Evolutionary conservation across 73 alveolate genomes (phyloP).

Genomic region (Urostyla sp.): DNA sequence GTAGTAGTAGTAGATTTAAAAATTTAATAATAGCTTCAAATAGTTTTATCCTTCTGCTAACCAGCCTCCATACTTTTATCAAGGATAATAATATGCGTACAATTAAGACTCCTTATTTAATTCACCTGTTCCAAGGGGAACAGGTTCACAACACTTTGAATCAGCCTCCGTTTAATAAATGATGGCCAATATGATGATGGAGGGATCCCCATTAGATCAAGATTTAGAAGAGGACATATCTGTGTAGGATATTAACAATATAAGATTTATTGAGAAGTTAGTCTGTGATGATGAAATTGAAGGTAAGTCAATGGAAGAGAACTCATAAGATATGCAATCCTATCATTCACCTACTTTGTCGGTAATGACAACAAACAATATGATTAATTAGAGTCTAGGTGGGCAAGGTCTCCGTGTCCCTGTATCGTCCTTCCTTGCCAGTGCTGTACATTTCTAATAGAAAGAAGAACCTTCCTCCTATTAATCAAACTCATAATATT

Average conservation of each 20-base stretch:
- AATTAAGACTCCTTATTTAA: conserved; percentile 13
- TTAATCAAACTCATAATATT: not conserved
- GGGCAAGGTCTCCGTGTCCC: conserved; percentile 42
- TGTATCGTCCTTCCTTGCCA: conserved; percentile 20
- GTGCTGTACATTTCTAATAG: not conserved
- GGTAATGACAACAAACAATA: conserved; percentile 8
- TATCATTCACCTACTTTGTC: conserved; percentile 7
- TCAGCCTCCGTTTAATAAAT: too few relatives aligned
- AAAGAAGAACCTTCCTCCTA: not conserved
- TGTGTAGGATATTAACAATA: not conserved
- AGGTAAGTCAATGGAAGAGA: conserved; percentile 26
- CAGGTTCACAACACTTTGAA: conserved; percentile 11
- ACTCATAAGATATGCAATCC: not conserved
- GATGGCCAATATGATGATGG: conserved; percentile 10
- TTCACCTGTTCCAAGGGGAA: conserved; percentile 50
- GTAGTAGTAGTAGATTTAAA: too few relatives aligned
- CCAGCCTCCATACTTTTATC: too few relatives aligned
- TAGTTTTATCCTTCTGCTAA: too few relatives aligned
- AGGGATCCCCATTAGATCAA: conserved; percentile 28
- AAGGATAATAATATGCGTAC: too few relatives aligned
- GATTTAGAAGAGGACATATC: conserved; percentile 18
- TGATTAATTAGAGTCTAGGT: too few relatives aligned
- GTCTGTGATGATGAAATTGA: conserved; percentile 46
- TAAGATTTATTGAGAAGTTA: conserved; percentile 5
- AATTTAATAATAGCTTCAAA: too few relatives aligned